These are phyloP conservation scores for Penicillium decumbens DNA, from an alignment of 2,329 filamentous ascomycete genomes.

Conservation along the genomic window DNA sequence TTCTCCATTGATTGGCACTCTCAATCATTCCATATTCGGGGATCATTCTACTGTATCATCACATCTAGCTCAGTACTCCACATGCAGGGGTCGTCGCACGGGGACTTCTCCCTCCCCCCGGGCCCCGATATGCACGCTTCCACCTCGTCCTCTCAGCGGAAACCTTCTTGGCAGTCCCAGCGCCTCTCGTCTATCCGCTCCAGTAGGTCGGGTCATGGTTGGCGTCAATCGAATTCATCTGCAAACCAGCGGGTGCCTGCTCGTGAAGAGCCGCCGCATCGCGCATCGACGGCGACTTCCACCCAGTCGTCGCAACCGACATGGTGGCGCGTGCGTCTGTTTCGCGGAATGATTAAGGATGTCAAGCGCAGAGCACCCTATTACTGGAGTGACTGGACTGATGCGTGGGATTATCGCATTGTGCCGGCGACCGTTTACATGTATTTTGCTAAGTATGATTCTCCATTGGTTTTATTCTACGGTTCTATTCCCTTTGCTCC, in stretches of 20 bases:
- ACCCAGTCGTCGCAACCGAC: slow-evolving; percentile 16
- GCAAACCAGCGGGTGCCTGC: slow-evolving; percentile 3
- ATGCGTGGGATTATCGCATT: slow-evolving; percentile 87
- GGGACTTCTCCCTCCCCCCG: slow-evolving; percentile 23
- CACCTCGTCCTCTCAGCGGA: slow-evolving; percentile 22
- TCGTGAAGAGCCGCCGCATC: slow-evolving; percentile 7
- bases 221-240: slow-evolving; percentile 6
- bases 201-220: slow-evolving; percentile 10
- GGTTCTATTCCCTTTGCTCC: background rate
- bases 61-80: background rate
- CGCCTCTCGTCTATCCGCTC: slow-evolving; percentile 21
- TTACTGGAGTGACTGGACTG: slow-evolving; percentile 76
- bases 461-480: background rate
- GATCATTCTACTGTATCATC: background rate
- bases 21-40: background rate
- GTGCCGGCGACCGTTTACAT: slow-evolving; percentile 85
- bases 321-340: slow-evolving; percentile 74
- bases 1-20: background rate
- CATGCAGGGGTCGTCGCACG: slow-evolving; percentile 17
- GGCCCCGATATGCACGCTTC: slow-evolving; percentile 29
- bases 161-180: slow-evolving; percentile 25
- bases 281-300: slow-evolving; percentile 12
- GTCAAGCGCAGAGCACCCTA: slow-evolving; percentile 68
- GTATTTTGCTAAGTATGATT: slow-evolving; percentile 82
- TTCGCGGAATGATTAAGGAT: slow-evolving; percentile 76